Evolutionary conservation across 805 yeast genomes (phyloP).

Genomic region (Candida coleopterorum): DNA sequence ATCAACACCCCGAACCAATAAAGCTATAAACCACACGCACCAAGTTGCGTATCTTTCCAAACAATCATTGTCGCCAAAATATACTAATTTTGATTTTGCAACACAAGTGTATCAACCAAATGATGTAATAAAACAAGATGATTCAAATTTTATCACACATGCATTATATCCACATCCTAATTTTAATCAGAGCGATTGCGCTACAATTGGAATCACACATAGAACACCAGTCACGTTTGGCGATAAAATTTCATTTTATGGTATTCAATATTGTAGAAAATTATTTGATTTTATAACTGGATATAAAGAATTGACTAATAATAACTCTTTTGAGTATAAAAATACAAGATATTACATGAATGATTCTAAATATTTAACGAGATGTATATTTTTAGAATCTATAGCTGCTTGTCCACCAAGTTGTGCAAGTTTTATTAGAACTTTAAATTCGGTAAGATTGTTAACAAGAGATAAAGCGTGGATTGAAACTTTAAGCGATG

Average conservation of each 20-base stretch:
- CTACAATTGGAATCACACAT: constrained; percentile 45
- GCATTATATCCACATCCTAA: constrained; percentile 35
- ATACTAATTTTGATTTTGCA: constrained; percentile 21
- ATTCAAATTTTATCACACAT: constrained; percentile 33
- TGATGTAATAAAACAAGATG: constrained; percentile 24
- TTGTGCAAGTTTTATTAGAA: constrained; percentile 70
- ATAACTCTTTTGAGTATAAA: constrained; percentile 22
- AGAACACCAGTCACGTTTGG: constrained; percentile 42
- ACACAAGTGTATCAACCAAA: constrained; percentile 21
- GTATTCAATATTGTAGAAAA: constrained; percentile 41
- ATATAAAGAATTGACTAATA: constrained; percentile 50
- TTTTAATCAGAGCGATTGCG: constrained; percentile 27
- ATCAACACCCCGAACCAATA: no score
- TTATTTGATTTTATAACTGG: constrained; percentile 63
- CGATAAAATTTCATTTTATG: constrained; percentile 49
- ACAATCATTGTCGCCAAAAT: no score
- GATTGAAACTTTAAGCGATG: constrained; percentile 69
- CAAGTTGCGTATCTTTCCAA: no score
- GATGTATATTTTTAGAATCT: constrained; percentile 61
- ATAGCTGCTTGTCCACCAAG: constrained; percentile 81
- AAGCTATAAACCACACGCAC: no score
- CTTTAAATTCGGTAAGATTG: constrained; percentile 57
- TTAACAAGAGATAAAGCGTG: constrained; percentile 67
- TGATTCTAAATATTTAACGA: constrained; percentile 57
- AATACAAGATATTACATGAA: constrained; percentile 52